phyloP scores from a whole-genome alignment of 805 yeast genomes.

The Suhomyces sp. region DNA sequence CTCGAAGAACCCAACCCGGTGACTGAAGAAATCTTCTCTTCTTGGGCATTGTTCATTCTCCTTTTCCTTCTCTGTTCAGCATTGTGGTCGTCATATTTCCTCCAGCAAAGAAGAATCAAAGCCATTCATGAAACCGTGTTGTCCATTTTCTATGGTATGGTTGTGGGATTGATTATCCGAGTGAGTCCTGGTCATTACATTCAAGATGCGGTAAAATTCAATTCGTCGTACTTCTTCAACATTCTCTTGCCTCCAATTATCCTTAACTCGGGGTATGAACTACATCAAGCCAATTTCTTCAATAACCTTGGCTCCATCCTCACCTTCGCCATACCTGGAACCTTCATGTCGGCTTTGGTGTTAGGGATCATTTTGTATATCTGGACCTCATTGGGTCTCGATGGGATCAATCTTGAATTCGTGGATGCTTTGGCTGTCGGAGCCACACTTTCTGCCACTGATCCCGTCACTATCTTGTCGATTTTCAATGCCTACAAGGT shows the following conservation, averaged over 20 bases:
- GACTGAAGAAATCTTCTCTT: constrained; percentile 90
- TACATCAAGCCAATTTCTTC: constrained; percentile 94
- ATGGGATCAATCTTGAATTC: constrained; percentile 82
- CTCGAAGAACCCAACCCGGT: constrained; percentile 77
- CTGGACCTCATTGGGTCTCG: constrained; percentile 91
- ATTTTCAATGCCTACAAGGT: constrained; percentile 97
- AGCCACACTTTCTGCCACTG: constrained; percentile 97
- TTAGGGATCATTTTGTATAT: constrained; percentile 82
- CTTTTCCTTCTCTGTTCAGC: constrained; percentile 80
- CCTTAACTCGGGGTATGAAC: constrained; percentile 92
- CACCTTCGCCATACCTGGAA: constrained; percentile 95
- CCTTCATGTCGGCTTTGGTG: constrained; percentile 87
- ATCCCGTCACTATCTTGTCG: constrained; percentile 94
- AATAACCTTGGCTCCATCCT: constrained; percentile 86
- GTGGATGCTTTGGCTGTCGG: constrained; percentile 98
- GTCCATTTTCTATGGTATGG: constrained; percentile 95
- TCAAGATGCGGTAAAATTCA: constrained; percentile 95
- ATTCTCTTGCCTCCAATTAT: constrained; percentile 94
- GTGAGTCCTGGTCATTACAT: constrained; percentile 95
- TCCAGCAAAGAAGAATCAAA: constrained; percentile 87
- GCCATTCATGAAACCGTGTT: constrained; percentile 97
- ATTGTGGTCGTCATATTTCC: constrained; percentile 90
- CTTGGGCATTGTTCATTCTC: constrained; percentile 95
- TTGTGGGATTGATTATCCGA: constrained; percentile 88
- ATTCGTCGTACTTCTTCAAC: constrained; percentile 91